Evolutionary conservation across 495 filamentous ascomycete genomes (phyloP).

Genomic region (Glarea lozoyensis): DNA sequence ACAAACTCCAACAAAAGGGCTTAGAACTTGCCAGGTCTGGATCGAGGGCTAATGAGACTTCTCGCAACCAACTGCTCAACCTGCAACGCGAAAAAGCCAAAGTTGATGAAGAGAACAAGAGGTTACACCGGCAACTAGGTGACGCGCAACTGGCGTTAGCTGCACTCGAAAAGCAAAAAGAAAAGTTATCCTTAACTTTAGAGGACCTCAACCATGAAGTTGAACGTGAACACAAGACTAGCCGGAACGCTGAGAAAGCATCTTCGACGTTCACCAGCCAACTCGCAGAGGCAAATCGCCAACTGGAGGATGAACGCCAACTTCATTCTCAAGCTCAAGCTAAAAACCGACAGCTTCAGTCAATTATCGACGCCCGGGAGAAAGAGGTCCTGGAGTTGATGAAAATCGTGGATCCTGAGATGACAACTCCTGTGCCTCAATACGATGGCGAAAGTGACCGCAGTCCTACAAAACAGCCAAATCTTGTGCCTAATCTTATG

Average conservation of each 20-base stretch:
- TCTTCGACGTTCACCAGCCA: constrained; percentile 78
- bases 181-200: constrained; percentile 79
- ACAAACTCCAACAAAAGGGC: constrained; percentile 96
- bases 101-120: constrained; percentile 74
- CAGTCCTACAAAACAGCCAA: constrained; percentile 43
- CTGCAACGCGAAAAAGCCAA: constrained; percentile 80
- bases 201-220: constrained; percentile 95
- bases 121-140: constrained; percentile 74
- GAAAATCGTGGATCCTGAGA: constrained; percentile 78
- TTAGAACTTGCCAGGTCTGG: constrained; percentile 89
- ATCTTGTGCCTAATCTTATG: constrained; percentile 63
- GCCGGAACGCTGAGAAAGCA: constrained; percentile 81
- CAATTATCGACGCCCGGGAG: constrained; percentile 65
- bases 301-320: constrained; percentile 83
- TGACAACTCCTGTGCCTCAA: constrained; percentile 35
- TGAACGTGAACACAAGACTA: constrained; percentile 81
- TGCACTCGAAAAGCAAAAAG: constrained; percentile 88
- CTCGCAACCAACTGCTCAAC: constrained; percentile 64
- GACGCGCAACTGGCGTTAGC: constrained; percentile 79
- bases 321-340: constrained; percentile 76
- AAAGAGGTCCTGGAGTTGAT: constrained; percentile 73
- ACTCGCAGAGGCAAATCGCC: constrained; percentile 80
- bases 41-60: constrained; percentile 77
- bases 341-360: constrained; percentile 73
- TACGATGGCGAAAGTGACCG: constrained; percentile 30